Base-by-base conservation (phyloP, 164 flowering plant genomes). In the Sedum album region DNA sequence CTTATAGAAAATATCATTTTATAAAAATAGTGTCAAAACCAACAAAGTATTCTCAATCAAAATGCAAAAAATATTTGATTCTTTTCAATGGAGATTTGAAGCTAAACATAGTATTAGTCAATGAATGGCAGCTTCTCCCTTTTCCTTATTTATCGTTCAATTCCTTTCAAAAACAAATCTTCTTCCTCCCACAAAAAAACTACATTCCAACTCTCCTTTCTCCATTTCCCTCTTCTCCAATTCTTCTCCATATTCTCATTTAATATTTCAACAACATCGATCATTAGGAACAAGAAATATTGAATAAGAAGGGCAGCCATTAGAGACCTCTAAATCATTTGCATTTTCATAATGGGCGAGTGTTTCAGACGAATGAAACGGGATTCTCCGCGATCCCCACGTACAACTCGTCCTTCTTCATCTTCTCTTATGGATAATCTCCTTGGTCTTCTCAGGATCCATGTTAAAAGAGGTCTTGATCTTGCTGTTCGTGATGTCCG, bases 371-470 rank as follows among this genome's bases (percentile, higher is more conserved):
- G 15, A 17, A 44, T 13, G 48, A 44, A 44, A 44, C 48, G 18
- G 2, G 55, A 49, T 49, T 20, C 55, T 49, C 51, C 51, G 17
- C 9, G 55, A 49, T 18, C 23, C 3, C 23, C 55, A 18, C 0
- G 23, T 23, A 49, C 21, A 18, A 23, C 31, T 20, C 46, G 31
- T 10, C 30, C 9, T 41, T 8, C 0, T 41, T 30, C 66, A 13
- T 17, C 63, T 4, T 71, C 72, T 17, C 36, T 49, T 8, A 82
- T 84, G 88, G 88, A 83, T 0, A 75, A 73, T 18, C 60, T 82
- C 5, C 23, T 80, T 69, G 91, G 91, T 65, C 82, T 86, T 67
- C 80, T 86, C n/a, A 79, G 87, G 67, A 72, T 86, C 41, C 80
- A 78, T 6, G 78, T 86, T 28, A 74, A 70, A 30, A 69, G 81